Conservation (phyloP, 208 protist species). For the Acanthamoeba lenticulata region DNA sequence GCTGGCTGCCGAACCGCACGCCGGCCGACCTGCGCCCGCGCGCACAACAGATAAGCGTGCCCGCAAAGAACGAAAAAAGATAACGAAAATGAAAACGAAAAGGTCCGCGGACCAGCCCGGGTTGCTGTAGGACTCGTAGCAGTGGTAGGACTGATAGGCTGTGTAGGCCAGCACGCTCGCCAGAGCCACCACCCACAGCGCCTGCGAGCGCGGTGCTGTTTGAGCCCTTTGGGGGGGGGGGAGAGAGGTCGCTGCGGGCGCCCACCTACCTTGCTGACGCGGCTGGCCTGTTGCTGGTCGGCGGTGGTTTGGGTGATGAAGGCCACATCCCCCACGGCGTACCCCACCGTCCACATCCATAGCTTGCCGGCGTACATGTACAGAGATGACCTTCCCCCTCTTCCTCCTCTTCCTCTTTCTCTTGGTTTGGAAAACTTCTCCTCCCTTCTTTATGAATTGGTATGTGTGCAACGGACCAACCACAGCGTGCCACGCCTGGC, state of each 20-base stretch:
- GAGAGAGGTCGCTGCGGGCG: not conserved
- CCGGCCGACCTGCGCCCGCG: not conserved
- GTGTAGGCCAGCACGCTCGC: not conserved
- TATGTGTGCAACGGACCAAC: no score
- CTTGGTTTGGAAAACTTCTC: no score
- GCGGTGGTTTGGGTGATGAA: not conserved
- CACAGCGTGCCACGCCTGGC: no score
- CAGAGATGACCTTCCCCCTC: not conserved
- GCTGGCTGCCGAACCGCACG: not conserved
- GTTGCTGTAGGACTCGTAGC: not conserved
- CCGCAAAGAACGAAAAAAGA: not conserved
- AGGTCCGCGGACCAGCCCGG: not conserved
- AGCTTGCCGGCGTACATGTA: no score
- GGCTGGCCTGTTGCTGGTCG: not conserved
- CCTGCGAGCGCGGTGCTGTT: not conserved
- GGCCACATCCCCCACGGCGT: not conserved
- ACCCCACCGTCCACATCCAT: constrained; percentile 28
- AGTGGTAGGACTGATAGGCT: not conserved
- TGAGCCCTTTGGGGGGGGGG: no score
- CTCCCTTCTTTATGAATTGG: no score
- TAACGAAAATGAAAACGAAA: not conserved
- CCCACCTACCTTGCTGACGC: not conserved
- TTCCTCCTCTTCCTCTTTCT: not conserved
- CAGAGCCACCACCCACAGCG: not conserved
- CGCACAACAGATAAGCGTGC: not conserved